phyloP scores from a whole-genome alignment of 2,329 filamentous ascomycete genomes.

The Stagonosporopsis tanaceti region DNA sequence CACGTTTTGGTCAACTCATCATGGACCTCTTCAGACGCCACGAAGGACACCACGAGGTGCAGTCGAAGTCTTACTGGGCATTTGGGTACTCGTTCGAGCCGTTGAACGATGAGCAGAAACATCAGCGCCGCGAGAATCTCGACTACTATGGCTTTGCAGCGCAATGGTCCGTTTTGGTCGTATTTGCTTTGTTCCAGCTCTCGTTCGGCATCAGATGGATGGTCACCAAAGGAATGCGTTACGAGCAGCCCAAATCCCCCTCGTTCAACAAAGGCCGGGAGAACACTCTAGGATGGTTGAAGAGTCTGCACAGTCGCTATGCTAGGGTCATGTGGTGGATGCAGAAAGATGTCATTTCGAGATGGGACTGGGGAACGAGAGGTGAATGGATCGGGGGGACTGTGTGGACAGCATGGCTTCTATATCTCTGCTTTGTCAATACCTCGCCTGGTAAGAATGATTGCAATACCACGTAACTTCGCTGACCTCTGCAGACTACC shows the following conservation, averaged over 20 bases:
- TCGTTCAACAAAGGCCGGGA: constrained; percentile 47
- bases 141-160: constrained; percentile 64
- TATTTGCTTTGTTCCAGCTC: constrained; percentile 54
- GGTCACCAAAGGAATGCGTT: constrained; percentile 33
- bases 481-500: constrained; percentile 59
- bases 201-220: constrained; percentile 49
- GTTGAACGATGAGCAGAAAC: constrained; percentile 59
- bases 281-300: constrained; percentile 35
- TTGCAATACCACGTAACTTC: background rate
- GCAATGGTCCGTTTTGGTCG: constrained; percentile 61
- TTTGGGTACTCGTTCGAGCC: constrained; percentile 62
- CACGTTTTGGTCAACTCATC: background rate
- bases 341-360: constrained; percentile 52
- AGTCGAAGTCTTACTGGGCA: constrained; percentile 37
- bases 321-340: constrained; percentile 54
- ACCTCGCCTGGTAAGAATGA: constrained; percentile 50
- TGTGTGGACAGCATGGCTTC: constrained; percentile 62
- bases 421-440: constrained; percentile 58
- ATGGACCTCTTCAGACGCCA: constrained; percentile 34
- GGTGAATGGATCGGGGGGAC: constrained; percentile 59
- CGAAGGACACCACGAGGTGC: constrained; percentile 35
- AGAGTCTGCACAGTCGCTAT: constrained; percentile 32
- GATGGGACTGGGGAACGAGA: constrained; percentile 60
- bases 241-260: constrained; percentile 53
- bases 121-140: constrained; percentile 61